Evolutionary conservation across 768 basidiomycete species (phyloP).

Genomic region (Sarcodon sp.): DNA sequence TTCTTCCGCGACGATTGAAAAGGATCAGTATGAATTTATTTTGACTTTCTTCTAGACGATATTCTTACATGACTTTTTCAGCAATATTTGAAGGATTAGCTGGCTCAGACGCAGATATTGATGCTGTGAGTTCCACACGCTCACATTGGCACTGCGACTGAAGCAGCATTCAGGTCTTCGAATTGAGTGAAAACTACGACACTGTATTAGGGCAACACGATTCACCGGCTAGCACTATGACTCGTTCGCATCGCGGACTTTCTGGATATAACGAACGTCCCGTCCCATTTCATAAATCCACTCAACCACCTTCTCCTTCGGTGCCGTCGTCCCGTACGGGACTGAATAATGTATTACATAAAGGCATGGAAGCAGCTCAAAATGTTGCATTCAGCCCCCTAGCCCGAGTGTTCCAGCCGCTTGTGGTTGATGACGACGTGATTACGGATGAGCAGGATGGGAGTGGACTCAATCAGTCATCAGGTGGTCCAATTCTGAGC

Average conservation of each 20-base stretch:
- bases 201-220: slow-evolving; percentile 17
- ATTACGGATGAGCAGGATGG: slow-evolving; percentile 14
- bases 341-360: slow-evolving; percentile 22
- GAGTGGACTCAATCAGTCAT: background rate
- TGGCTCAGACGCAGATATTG: slow-evolving; percentile 65
- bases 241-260: too few relatives aligned
- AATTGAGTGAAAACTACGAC: slow-evolving; percentile 55
- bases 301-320: background rate
- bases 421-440: slow-evolving; percentile 39
- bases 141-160: slow-evolving; percentile 1
- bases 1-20: slow-evolving; percentile 64
- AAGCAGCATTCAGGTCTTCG: slow-evolving; percentile 45
- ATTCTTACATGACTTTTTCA: slow-evolving; percentile 14
- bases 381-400: slow-evolving; percentile 42
- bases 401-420: slow-evolving; percentile 62
- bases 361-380: slow-evolving; percentile 20
- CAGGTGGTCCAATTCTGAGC: slow-evolving; percentile 12
- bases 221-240: background rate
- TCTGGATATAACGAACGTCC: background rate
- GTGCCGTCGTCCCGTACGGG: slow-evolving; percentile 14
- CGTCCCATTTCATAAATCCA: background rate
- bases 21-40: slow-evolving; percentile 45
- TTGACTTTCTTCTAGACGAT: slow-evolving; percentile 1
- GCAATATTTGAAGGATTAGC: slow-evolving; percentile 71
- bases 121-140: slow-evolving; percentile 35